Evolutionary conservation across 352 stramenopile genomes (phyloP).

Genomic region (Globisporangium megalacanthum): DNA sequence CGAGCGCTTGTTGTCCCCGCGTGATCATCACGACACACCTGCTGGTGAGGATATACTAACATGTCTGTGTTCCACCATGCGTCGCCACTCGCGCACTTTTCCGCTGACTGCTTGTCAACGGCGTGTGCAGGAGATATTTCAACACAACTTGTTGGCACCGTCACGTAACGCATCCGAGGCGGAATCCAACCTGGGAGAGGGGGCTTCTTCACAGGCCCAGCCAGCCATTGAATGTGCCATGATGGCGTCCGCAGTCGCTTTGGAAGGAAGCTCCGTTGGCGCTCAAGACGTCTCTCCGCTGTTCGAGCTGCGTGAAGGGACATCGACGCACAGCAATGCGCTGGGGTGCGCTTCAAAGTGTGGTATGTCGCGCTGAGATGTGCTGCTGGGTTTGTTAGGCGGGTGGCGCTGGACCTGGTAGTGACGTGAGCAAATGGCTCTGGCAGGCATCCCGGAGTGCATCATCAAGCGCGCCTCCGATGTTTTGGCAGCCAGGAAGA

Average conservation of each 20-base stretch:
- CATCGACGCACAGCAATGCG: constrained; percentile 68
- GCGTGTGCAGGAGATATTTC: constrained; percentile 54
- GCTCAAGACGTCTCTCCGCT: constrained; percentile 31
- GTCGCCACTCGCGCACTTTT: not conserved
- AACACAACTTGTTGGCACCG: constrained; percentile 26
- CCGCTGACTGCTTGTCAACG: not conserved
- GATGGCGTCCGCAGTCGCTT: constrained; percentile 37
- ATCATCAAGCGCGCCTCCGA: constrained; percentile 42
- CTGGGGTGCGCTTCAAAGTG: constrained; percentile 59
- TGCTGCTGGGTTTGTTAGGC: not conserved
- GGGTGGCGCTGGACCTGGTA: not conserved
- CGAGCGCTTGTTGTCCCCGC: constrained; percentile 26
- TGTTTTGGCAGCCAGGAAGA: constrained; percentile 31
- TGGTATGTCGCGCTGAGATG: constrained; percentile 23
- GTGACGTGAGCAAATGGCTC: not conserved
- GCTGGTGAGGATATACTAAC: constrained; percentile 31
- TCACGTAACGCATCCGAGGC: not conserved
- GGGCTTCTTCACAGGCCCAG: not conserved
- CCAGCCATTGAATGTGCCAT: constrained; percentile 38
- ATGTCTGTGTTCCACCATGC: not conserved
- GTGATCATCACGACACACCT: constrained; percentile 82
- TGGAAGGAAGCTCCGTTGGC: constrained; percentile 10
- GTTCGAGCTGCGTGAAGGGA: constrained; percentile 53
- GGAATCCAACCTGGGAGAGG: not conserved
- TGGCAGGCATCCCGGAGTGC: constrained; percentile 36